Evolutionary conservation across 148 eudicot species (phyloP).

Genomic region (Oxyria digyna): DNA sequence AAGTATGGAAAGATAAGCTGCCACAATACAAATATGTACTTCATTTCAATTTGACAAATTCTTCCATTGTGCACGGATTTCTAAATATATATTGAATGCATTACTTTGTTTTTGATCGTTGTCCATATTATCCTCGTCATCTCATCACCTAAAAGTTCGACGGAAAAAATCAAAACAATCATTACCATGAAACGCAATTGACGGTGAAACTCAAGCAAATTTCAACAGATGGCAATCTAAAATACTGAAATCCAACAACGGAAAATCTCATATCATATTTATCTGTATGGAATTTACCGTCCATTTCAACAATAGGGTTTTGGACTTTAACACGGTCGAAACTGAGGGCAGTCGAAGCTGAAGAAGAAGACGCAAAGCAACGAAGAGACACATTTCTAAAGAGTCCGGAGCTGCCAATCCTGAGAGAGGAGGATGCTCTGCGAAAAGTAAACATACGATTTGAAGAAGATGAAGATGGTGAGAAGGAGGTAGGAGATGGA

Average conservation of each 20-base stretch:
- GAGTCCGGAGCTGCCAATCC: slow-evolving; percentile 10
- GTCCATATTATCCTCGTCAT: slow-evolving; percentile 65
- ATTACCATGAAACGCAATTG: not conserved
- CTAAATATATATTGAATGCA: not conserved
- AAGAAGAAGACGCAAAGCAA: slow-evolving; percentile 30
- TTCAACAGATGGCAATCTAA: not conserved
- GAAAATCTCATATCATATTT: not conserved
- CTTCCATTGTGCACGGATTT: not conserved
- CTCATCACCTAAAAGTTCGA: slow-evolving; percentile 42
- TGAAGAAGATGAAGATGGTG: slow-evolving; percentile 7
- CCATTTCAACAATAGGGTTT: slow-evolving; percentile 70
- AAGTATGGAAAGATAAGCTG: slow-evolving; percentile 55
- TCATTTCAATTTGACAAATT: slow-evolving; percentile 1
- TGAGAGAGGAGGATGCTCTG: slow-evolving; percentile 2
- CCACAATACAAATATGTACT: slow-evolving; percentile 11
- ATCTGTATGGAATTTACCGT: slow-evolving; percentile 22
- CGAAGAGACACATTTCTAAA: slow-evolving; percentile 27
- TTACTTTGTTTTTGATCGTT: slow-evolving; percentile 57
- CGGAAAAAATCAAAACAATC: not conserved
- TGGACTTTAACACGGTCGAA: slow-evolving; percentile 31
- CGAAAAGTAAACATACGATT: slow-evolving; percentile 1
- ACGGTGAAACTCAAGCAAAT: not conserved
- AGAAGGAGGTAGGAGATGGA: slow-evolving; percentile 3
- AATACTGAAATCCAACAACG: not conserved
- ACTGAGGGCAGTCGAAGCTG: slow-evolving; percentile 18